phyloP scores from a whole-genome alignment of 805 yeast species.

The Ogataea paraovalis region DNA sequence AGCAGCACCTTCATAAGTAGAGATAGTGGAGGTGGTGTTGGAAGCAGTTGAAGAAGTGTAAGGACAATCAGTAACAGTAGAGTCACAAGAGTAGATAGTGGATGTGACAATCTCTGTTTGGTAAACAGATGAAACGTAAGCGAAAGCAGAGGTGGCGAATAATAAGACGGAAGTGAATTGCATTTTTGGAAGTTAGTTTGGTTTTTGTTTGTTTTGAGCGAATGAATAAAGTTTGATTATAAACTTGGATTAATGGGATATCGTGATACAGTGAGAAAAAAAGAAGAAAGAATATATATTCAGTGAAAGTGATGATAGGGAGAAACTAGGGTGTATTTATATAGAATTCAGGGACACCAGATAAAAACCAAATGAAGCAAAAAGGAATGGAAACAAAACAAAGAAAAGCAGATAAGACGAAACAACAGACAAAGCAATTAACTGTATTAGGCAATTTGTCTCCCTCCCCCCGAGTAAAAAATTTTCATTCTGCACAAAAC shows the following conservation, averaged over 20 bases:
- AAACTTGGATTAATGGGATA: neutral
- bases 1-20: slow-evolving; percentile 28
- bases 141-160: slow-evolving; percentile 31
- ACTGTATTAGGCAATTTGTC: neutral
- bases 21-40: slow-evolving; percentile 20
- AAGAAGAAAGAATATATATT: neutral
- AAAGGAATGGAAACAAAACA: neutral
- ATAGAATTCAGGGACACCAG: no score
- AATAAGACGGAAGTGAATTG: slow-evolving; percentile 39
- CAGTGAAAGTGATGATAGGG: neutral
- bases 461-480: neutral
- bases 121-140: slow-evolving; percentile 28
- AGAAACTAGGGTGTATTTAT: neutral
- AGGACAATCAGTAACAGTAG: slow-evolving; percentile 34
- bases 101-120: slow-evolving; percentile 33
- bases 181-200: slow-evolving; percentile 29
- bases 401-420: neutral
- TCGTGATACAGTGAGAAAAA: neutral
- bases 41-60: slow-evolving; percentile 15
- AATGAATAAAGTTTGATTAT: slow-evolving; percentile 1
- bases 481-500: neutral
- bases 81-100: slow-evolving; percentile 36
- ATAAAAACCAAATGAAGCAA: neutral
- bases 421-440: neutral
- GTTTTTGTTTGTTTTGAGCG: neutral